phyloP scores from a whole-genome alignment of 1,139 yeast genomes.

The Geotrichum restrictum region DNA sequence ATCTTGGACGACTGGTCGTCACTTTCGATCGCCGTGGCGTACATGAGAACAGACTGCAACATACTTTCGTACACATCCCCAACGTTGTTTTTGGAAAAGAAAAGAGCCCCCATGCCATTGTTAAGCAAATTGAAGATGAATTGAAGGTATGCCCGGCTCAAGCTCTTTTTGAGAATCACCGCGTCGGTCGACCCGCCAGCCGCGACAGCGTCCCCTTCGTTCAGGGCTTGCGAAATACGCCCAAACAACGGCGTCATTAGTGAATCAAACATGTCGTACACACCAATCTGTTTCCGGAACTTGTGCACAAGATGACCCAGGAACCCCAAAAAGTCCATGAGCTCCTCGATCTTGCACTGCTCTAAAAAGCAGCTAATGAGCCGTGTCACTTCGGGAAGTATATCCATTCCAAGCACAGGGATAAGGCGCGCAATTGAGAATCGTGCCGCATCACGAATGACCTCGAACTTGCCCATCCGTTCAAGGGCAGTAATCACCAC shows the following conservation, averaged over 20 bases:
- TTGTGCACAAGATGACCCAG: constrained; percentile 83
- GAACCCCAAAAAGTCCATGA: constrained; percentile 78
- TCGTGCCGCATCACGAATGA: constrained; percentile 79
- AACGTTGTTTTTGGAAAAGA: constrained; percentile 65
- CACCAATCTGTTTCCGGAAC: constrained; percentile 60
- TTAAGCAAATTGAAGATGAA: constrained; percentile 66
- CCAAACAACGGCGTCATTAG: constrained; percentile 68
- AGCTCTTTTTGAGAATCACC: constrained; percentile 39
- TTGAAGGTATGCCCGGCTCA: constrained; percentile 67
- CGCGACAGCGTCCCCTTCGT: constrained; percentile 40
- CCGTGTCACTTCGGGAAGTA: constrained; percentile 61
- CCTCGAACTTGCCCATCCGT: constrained; percentile 60
- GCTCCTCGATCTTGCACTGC: constrained; percentile 59
- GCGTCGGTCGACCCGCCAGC: constrained; percentile 44
- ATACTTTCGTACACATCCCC: constrained; percentile 55
- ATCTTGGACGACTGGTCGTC: constrained; percentile 55
- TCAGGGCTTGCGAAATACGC: constrained; percentile 57
- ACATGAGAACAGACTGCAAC: constrained; percentile 61
- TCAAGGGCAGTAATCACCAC: constrained; percentile 82
- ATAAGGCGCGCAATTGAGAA: constrained; percentile 84
- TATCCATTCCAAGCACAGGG: constrained; percentile 59
- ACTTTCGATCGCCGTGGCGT: constrained; percentile 52
- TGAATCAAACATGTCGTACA: constrained; percentile 70
- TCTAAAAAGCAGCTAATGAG: constrained; percentile 70
- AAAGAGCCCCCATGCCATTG: constrained; percentile 74